A percentile compares a stretch with the other conserved stretches of the same genome.
Conservation (phyloP, 306 rosid genomes). For the Lathyrus oleraceus region DNA sequence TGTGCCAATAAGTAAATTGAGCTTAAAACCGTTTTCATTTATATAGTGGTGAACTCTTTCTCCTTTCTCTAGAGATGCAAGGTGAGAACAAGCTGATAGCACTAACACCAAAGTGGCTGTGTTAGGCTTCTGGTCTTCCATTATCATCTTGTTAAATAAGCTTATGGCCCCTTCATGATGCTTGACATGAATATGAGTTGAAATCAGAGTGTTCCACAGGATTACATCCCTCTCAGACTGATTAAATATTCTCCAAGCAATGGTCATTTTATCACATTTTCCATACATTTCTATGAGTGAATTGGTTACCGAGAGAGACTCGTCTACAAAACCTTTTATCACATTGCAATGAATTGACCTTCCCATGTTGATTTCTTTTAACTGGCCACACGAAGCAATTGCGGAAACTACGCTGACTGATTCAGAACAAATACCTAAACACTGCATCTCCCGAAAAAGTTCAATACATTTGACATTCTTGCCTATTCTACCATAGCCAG, state of each 20-base stretch:
- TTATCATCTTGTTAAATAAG: slow-evolving; percentile 56
- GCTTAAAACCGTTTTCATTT: slow-evolving; percentile 47
- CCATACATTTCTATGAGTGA: slow-evolving; percentile 80
- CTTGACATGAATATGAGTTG: slow-evolving; percentile 51
- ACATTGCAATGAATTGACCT: slow-evolving; percentile 64
- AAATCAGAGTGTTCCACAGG: slow-evolving; percentile 78
- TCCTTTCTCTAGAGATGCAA: slow-evolving; percentile 63
- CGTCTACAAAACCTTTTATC: slow-evolving; percentile 49
- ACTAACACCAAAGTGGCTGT: slow-evolving; percentile 52
- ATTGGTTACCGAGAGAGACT: slow-evolving; percentile 46
- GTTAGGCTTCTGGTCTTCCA: slow-evolving; percentile 53
- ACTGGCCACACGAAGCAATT: slow-evolving; percentile 56
- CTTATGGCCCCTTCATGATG: slow-evolving; percentile 50
- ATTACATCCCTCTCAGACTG: slow-evolving; percentile 41
- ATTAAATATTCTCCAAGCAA: slow-evolving; percentile 55
- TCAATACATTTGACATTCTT: slow-evolving; percentile 44
- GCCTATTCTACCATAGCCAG: slow-evolving; percentile 54
- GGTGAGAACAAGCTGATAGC: slow-evolving; percentile 74
- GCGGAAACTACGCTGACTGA: slow-evolving; percentile 51
- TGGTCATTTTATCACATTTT: slow-evolving; percentile 51
- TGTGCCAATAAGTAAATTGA: slow-evolving; percentile 59
- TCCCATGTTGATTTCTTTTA: slow-evolving; percentile 50
- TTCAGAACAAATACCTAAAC: slow-evolving; percentile 47
- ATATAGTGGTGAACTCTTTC: slow-evolving; percentile 51
- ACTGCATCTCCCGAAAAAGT: slow-evolving; percentile 60